Percentiles rank a stretch among this genome's conserved stretches.
Evolutionary conservation across 345 rosid genomes (phyloP).

Genomic region (Isatis tinctoria): DNA sequence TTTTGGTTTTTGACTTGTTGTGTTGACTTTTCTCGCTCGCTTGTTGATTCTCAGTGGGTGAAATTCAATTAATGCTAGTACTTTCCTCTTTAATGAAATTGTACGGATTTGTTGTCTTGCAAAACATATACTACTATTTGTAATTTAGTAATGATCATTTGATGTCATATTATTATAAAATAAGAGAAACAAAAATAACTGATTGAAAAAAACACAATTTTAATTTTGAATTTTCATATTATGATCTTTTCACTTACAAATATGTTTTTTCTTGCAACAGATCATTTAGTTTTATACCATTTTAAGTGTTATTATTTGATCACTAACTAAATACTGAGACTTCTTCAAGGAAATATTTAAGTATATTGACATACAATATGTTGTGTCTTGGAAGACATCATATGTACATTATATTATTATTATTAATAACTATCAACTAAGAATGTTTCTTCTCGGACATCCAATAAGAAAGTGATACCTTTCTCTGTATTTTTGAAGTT

Average conservation of each 20-base stretch:
- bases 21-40: conserved; percentile 18
- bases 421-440: background rate
- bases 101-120: background rate
- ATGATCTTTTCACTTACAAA: background rate
- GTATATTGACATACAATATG: background rate
- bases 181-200: background rate
- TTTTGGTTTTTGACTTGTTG: background rate
- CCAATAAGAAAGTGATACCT: background rate
- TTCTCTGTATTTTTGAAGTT: background rate
- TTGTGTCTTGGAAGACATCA: background rate
- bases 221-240: background rate
- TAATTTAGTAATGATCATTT: background rate
- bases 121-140: background rate
- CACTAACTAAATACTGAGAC: background rate
- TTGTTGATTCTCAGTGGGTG: conserved; percentile 11
- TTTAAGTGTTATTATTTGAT: background rate
- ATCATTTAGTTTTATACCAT: background rate
- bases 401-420: background rate
- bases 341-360: background rate
- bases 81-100: background rate
- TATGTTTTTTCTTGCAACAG: background rate
- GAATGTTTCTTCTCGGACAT: background rate
- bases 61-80: background rate
- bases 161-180: background rate
- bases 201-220: background rate